These are phyloP conservation scores for Diaporthe ilicicola DNA, from an alignment of 2,329 filamentous ascomycete species.

Conservation along the genomic window DNA sequence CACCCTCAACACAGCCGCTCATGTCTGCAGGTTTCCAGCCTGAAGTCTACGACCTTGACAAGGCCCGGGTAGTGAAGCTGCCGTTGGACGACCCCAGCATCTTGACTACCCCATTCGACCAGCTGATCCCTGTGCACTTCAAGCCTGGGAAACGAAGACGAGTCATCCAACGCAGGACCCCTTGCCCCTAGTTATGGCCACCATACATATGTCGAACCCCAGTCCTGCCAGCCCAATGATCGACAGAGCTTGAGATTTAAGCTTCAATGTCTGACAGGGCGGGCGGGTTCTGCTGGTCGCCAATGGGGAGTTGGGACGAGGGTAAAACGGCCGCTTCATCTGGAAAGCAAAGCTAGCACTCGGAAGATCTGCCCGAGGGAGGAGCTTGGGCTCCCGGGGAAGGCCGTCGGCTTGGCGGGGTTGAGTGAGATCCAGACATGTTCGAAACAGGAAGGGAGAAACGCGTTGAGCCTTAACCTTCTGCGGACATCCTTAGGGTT, in stretches of 20 bases:
- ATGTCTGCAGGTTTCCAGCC: constrained; percentile 13
- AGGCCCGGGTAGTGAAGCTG: constrained; percentile 18
- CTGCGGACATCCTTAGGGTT: background rate
- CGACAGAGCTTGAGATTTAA: constrained; percentile 2
- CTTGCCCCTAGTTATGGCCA: background rate
- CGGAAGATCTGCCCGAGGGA: constrained; percentile 12
- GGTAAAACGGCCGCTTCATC: constrained; percentile 22
- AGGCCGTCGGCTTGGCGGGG: background rate
- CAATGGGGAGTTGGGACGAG: constrained; percentile 12
- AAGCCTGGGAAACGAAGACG: background rate
- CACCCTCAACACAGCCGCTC: constrained; percentile 1
- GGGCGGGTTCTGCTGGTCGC: background rate
- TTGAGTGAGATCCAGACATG: background rate
- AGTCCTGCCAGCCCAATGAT: background rate
- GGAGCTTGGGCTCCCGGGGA: background rate
- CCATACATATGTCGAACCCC: background rate
- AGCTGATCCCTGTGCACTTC: constrained; percentile 12
- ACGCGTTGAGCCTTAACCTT: background rate
- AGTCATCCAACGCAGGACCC: background rate
- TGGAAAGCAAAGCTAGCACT: constrained; percentile 14
- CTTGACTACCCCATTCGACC: background rate
- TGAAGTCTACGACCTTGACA: constrained; percentile 19
- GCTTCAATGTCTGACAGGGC: constrained; percentile 9
- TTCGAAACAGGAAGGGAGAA: background rate
- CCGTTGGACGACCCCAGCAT: constrained; percentile 6